Conservation (phyloP, 2,329 filamentous ascomycete species). For the Cadophora gregata region DNA sequence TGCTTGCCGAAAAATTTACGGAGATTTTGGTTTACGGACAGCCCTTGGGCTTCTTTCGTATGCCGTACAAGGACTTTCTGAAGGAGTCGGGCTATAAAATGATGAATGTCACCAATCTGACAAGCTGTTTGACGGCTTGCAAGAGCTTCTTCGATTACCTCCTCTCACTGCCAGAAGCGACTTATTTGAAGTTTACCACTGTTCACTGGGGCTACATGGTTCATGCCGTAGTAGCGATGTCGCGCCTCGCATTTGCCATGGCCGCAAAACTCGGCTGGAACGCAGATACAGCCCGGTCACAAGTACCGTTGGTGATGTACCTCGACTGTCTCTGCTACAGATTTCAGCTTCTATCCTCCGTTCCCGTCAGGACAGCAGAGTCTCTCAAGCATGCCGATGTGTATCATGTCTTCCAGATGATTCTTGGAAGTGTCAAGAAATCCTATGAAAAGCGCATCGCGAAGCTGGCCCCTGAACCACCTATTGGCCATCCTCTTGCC, state of each 20-base stretch:
- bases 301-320: slow-evolving; percentile 40
- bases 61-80: slow-evolving; percentile 32
- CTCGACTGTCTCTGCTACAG: slow-evolving; percentile 41
- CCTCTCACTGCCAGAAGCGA: slow-evolving; percentile 35
- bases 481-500: slow-evolving; percentile 23
- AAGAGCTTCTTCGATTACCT: slow-evolving; percentile 40
- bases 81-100: slow-evolving; percentile 3
- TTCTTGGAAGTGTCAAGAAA: slow-evolving; percentile 38
- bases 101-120: slow-evolving; percentile 28
- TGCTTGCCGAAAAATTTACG: slow-evolving; percentile 30
- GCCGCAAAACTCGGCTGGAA: slow-evolving; percentile 37
- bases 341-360: slow-evolving; percentile 32
- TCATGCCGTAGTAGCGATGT: slow-evolving; percentile 34
- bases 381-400: slow-evolving; percentile 32
- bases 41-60: slow-evolving; percentile 36
- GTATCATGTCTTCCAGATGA: slow-evolving; percentile 35
- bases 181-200: slow-evolving; percentile 33
- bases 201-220: slow-evolving; percentile 37
- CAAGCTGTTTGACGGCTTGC: slow-evolving; percentile 31
- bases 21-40: slow-evolving; percentile 37
- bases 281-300: slow-evolving; percentile 33
- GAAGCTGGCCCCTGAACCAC: slow-evolving; percentile 29
- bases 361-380: slow-evolving; percentile 5
- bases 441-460: slow-evolving; percentile 35
- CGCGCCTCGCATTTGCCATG: slow-evolving; percentile 40